phyloP scores from a whole-genome alignment of 179 eudicot species.

The Sideroxylon spinosum region DNA sequence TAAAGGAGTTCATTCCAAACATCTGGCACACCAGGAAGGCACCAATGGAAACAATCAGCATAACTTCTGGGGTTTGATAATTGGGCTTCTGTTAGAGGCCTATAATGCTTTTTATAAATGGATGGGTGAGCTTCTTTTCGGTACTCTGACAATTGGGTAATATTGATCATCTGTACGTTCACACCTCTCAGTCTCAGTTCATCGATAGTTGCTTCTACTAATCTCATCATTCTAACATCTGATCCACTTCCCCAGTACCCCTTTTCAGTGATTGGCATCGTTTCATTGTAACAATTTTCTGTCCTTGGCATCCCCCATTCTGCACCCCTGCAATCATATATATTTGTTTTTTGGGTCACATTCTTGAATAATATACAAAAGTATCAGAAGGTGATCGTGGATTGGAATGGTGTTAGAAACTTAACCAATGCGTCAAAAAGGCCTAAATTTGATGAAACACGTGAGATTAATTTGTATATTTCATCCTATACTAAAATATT shows the following conservation, averaged over 20 bases:
- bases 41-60: slow-evolving; percentile 73
- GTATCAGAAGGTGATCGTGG: too few relatives aligned
- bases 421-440: too few relatives aligned
- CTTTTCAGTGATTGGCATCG: slow-evolving; percentile 24
- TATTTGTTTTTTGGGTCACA: too few relatives aligned
- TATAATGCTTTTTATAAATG: slow-evolving; percentile 42
- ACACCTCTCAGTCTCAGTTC: slow-evolving; percentile 42
- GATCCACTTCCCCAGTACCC: slow-evolving; percentile 47
- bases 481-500: too few relatives aligned
- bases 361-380: too few relatives aligned
- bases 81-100: slow-evolving; percentile 36
- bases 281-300: slow-evolving; percentile 32
- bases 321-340: slow-evolving; percentile 26
- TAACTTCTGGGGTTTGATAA: slow-evolving; percentile 36
- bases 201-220: slow-evolving; percentile 31
- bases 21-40: slow-evolving; percentile 77
- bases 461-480: too few relatives aligned
- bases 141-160: slow-evolving; percentile 71
- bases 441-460: too few relatives aligned
- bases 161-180: slow-evolving; percentile 44
- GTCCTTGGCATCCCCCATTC: slow-evolving; percentile 25
- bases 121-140: slow-evolving; percentile 80
- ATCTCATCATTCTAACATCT: slow-evolving; percentile 40
- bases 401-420: too few relatives aligned
- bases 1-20: slow-evolving; percentile 67